These are phyloP conservation scores for Kodamaea lidongshanica DNA, from an alignment of 805 yeast species.

Conservation along the genomic window DNA sequence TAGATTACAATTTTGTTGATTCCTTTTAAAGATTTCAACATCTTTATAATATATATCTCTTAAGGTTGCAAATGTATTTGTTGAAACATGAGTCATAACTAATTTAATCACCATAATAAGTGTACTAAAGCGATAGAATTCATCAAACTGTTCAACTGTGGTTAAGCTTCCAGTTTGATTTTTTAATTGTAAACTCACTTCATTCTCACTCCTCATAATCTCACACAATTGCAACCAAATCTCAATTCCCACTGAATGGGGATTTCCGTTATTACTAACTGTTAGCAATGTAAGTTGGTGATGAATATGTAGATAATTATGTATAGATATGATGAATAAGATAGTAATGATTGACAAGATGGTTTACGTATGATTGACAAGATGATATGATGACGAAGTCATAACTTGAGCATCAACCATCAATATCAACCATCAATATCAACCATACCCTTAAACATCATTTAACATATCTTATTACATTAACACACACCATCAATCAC, in stretches of 20 bases:
- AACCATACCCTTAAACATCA: too few species aligned
- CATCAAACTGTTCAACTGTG: conserved; percentile 5
- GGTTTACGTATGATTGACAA: too few species aligned
- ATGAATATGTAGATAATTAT: too few species aligned
- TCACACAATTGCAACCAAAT: conserved; percentile 3
- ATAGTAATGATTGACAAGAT: too few species aligned
- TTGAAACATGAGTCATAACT: conserved; percentile 1
- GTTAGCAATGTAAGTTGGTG: too few species aligned
- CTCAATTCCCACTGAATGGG: neutral
- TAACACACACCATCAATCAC: too few species aligned
- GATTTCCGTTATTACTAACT: too few species aligned
- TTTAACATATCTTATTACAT: too few species aligned
- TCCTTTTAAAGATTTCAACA: conserved; percentile 40
- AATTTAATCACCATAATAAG: conserved; percentile 6
- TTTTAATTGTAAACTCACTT: neutral
- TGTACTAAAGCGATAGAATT: conserved; percentile 2
- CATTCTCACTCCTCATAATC: neutral
- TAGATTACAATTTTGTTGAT: conserved; percentile 38
- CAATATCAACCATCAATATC: too few species aligned
- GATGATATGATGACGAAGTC: too few species aligned
- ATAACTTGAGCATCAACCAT: too few species aligned
- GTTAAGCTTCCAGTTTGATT: conserved; percentile 1
- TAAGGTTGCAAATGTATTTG: conserved; percentile 28
- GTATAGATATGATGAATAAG: too few species aligned
- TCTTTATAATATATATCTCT: conserved; percentile 58